Evolutionary conservation across 2,329 filamentous ascomycete genomes (phyloP), one percentile per base, ranked within the genome.

Genomic region (Hypocreales sp.): DNA sequence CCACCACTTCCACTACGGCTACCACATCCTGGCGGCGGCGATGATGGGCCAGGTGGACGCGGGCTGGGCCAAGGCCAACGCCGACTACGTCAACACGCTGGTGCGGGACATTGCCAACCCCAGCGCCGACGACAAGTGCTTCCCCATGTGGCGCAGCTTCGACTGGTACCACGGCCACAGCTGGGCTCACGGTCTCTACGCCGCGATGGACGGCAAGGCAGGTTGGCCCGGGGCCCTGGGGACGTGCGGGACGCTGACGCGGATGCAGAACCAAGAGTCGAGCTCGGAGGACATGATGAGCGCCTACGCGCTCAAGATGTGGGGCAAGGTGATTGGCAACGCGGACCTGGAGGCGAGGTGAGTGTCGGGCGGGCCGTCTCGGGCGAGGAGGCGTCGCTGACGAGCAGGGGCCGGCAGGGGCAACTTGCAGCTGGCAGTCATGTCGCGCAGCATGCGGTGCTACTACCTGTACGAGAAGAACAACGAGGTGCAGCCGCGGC

Each of bases 141-240:
- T 92, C 50, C 86, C 87, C 0, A 75, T 82, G 39, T 86, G 68
- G 34, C 71, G 90, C 26, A 71, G 63, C 31, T 95, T 94, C 45
- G 90, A 95, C 53, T 94, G 83, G 82, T 95, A 76, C 50, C 74
- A 92, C 44, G 90, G 87, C 2, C 90, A 95, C 60, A 84, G 78
- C 32, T 94, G 87, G 83, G 87, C 87, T 3, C 83, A 82, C 30
- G 80, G 80, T 1, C 54, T 87, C 5, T 80, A 72, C 41, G 68
- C 79, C 35, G 63, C 67, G 20, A 59, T 58, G 30, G 79, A 87
- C 47, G 80, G 81, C 34, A 86, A 86, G 55, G 26, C 18, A 20
- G 10, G 18, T 7, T 7, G 18, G 7, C 7, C 7, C 18, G 18
- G 10, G 18, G 18, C 18, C 7, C 7, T 20, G 7, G 18, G 18